Evolutionary conservation across 345 rosid species (phyloP).

Genomic region (Sonneratia alba): DNA sequence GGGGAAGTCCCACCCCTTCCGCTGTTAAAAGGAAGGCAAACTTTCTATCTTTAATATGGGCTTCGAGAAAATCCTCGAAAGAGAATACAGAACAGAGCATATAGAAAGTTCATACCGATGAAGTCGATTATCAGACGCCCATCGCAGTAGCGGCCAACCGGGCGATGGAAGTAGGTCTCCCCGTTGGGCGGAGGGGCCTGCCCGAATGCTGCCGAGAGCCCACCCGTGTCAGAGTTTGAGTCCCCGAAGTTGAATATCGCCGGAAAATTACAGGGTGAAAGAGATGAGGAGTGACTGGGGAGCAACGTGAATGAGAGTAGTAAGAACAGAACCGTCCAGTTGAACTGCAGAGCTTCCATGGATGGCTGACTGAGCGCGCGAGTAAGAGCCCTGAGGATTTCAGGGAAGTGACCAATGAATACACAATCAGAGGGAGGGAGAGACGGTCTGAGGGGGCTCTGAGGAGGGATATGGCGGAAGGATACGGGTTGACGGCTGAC

Average conservation of each 20-base stretch:
- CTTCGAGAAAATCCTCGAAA: neutral
- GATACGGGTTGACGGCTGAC: no score
- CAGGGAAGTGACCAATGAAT: no score
- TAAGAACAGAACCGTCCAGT: neutral
- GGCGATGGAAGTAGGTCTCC: constrained; percentile 39
- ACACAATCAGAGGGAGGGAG: no score
- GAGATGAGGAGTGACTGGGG: neutral
- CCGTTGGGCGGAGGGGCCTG: constrained; percentile 53
- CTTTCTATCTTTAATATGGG: neutral
- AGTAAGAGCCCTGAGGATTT: no score
- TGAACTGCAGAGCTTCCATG: neutral
- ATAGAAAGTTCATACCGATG: constrained; percentile 26
- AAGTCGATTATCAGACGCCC: constrained; percentile 63
- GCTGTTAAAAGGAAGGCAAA: constrained; percentile 23
- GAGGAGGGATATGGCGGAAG: no score
- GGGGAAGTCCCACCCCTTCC: constrained; percentile 37
- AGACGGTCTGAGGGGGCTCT: no score
- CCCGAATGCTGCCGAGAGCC: constrained; percentile 54
- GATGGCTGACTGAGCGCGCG: neutral
- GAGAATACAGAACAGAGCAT: neutral
- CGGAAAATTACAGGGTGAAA: constrained; percentile 20
- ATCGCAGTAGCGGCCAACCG: constrained; percentile 57
- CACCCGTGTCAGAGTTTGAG: constrained; percentile 50
- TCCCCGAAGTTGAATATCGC: constrained; percentile 47
- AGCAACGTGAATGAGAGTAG: neutral